These are phyloP conservation scores for Clarireedia homoeocarpa DNA, from an alignment of 2,329 filamentous ascomycete genomes.

Conservation along the genomic window DNA sequence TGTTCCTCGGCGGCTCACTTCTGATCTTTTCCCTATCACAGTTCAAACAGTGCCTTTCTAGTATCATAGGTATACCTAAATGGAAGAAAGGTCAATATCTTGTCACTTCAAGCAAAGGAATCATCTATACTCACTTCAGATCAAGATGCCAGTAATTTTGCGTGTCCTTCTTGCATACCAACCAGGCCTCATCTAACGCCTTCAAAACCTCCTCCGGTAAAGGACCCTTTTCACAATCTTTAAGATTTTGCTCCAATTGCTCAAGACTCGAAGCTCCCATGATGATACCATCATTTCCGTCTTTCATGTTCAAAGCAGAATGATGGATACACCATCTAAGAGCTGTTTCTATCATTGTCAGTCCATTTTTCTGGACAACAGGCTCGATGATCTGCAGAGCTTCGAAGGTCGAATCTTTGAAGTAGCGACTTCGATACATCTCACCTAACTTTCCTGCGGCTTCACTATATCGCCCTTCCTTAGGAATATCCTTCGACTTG, in stretches of 20 bases:
- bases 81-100: neutral
- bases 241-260: conserved; percentile 35
- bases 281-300: conserved; percentile 35
- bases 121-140: conserved; percentile 17
- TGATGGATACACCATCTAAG: conserved; percentile 54
- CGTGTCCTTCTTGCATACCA: conserved; percentile 42
- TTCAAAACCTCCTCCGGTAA: conserved; percentile 57
- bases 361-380: conserved; percentile 48
- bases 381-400: conserved; percentile 52
- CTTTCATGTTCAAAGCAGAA: conserved; percentile 45
- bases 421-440: conserved; percentile 53
- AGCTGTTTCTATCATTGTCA: conserved; percentile 53
- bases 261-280: conserved; percentile 34
- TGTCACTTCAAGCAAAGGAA: neutral
- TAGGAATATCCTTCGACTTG: conserved; percentile 43
- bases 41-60: conserved; percentile 19
- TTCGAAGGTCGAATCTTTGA: conserved; percentile 54
- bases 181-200: conserved; percentile 57
- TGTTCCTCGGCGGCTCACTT: neutral
- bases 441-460: conserved; percentile 33
- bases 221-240: conserved; percentile 43
- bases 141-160: conserved; percentile 30
- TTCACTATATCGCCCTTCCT: conserved; percentile 61
- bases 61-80: conserved; percentile 22
- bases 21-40: neutral